Evolutionary conservation across 345 rosid species (phyloP).

Genomic region (Syzygium aqueum): DNA sequence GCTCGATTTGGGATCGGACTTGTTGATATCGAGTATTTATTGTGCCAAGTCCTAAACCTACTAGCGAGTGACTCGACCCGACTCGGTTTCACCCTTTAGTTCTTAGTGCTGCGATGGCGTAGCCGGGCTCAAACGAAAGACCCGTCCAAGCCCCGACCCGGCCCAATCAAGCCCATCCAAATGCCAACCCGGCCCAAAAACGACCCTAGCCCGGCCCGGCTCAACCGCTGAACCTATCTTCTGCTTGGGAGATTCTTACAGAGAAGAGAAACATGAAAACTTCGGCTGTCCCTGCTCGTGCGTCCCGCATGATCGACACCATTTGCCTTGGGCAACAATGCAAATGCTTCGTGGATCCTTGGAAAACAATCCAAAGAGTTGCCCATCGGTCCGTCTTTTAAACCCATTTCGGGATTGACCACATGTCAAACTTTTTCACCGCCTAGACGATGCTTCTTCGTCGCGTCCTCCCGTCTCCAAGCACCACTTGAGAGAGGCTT

Average conservation of each 20-base stretch:
- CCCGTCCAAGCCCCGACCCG: background rate
- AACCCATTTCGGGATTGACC: background rate
- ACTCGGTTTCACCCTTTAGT: background rate
- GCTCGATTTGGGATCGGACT: too few species aligned
- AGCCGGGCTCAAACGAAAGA: background rate
- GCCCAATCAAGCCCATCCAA: background rate
- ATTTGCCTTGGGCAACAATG: background rate
- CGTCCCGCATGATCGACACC: background rate
- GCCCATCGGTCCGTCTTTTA: background rate
- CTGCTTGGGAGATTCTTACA: background rate
- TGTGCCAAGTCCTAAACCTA: background rate
- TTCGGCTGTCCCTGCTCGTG: background rate
- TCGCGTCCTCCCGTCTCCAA: conserved; percentile 34
- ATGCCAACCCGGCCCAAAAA: background rate
- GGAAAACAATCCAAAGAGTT: background rate
- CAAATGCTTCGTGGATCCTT: background rate
- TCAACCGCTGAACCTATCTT: background rate
- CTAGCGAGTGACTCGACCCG: background rate
- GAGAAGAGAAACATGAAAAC: background rate
- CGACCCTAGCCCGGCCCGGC: background rate
- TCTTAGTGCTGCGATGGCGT: background rate
- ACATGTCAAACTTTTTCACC: background rate
- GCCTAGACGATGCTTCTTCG: conserved; percentile 18
- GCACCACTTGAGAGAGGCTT: conserved; percentile 15
- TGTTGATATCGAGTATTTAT: background rate